Conservation (phyloP, 2,329 filamentous ascomycete species). For the Phyllosticta ampelicida region DNA sequence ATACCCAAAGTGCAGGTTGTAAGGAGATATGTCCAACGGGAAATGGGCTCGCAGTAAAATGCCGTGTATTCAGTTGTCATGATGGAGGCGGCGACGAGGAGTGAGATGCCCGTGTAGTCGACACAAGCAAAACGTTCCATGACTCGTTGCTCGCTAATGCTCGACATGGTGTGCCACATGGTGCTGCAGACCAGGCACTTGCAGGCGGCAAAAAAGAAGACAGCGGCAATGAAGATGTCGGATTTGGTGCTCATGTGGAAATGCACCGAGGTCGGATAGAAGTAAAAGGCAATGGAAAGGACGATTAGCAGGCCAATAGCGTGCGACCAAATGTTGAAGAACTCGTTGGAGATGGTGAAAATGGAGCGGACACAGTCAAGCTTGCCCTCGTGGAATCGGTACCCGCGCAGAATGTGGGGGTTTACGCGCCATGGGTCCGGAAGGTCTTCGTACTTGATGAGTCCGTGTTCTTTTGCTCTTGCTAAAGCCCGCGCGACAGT, state of each 20-base stretch:
- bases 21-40: conserved; percentile 75
- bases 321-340: conserved; percentile 97
- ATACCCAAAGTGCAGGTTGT: conserved; percentile 72
- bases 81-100: conserved; percentile 90
- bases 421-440: conserved; percentile 91
- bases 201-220: conserved; percentile 93
- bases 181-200: conserved; percentile 92
- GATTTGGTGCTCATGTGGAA: conserved; percentile 78
- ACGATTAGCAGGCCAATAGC: conserved; percentile 81
- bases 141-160: conserved; percentile 77
- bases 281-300: conserved; percentile 83
- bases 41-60: conserved; percentile 91
- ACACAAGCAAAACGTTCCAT: conserved; percentile 96
- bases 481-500: conserved; percentile 70
- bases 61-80: conserved; percentile 98
- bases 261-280: conserved; percentile 80
- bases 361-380: conserved; percentile 77
- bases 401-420: conserved; percentile 81
- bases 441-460: conserved; percentile 82
- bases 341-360: conserved; percentile 80
- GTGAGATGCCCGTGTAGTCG: conserved; percentile 93
- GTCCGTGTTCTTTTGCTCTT: conserved; percentile 65
- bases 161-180: conserved; percentile 98
- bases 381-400: conserved; percentile 88
- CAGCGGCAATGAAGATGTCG: conserved; percentile 80